Evolutionary conservation across 495 filamentous ascomycete species (phyloP).

Genomic region (Xeromyces bisporus): DNA sequence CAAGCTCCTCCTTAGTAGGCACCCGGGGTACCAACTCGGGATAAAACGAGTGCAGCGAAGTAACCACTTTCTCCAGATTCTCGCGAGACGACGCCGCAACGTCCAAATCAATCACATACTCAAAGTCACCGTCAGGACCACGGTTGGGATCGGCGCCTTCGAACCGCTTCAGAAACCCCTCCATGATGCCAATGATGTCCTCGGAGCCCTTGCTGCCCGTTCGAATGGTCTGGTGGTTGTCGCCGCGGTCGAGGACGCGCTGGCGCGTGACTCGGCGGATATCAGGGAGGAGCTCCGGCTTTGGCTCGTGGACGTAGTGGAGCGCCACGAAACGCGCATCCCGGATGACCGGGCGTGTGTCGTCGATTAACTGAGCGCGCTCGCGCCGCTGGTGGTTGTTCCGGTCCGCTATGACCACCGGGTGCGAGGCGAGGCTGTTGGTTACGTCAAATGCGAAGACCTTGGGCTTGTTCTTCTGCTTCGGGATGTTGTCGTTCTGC

Average conservation of each 20-base stretch:
- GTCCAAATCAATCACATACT: constrained; percentile 72
- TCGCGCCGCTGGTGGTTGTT: constrained; percentile 89
- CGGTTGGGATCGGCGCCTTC: constrained; percentile 48
- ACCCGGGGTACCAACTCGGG: constrained; percentile 57
- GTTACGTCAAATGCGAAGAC: constrained; percentile 53
- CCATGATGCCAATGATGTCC: constrained; percentile 82
- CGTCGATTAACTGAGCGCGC: constrained; percentile 68
- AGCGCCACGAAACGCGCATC: constrained; percentile 71
- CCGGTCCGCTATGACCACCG: constrained; percentile 77
- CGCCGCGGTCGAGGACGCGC: constrained; percentile 68
- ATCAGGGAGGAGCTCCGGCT: constrained; percentile 31
- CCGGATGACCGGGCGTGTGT: constrained; percentile 42
- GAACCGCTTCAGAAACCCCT: constrained; percentile 78
- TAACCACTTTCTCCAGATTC: constrained; percentile 72
- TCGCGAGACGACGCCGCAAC: constrained; percentile 55
- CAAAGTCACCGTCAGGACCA: constrained; percentile 59
- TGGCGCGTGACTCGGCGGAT: constrained; percentile 61
- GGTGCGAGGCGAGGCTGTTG: constrained; percentile 36
- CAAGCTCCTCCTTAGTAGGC: constrained; percentile 56
- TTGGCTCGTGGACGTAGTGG: constrained; percentile 70
- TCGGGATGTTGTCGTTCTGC: constrained; percentile 92
- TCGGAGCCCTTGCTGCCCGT: constrained; percentile 43
- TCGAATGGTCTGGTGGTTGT: constrained; percentile 97
- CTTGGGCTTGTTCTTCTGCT: constrained; percentile 49
- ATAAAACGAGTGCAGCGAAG: constrained; percentile 48